Percentiles rank a stretch among this genome's conserved stretches.
phyloP scores from a whole-genome alignment of 176 grass and related monocot genomes.

The Metroxylon sagu region DNA sequence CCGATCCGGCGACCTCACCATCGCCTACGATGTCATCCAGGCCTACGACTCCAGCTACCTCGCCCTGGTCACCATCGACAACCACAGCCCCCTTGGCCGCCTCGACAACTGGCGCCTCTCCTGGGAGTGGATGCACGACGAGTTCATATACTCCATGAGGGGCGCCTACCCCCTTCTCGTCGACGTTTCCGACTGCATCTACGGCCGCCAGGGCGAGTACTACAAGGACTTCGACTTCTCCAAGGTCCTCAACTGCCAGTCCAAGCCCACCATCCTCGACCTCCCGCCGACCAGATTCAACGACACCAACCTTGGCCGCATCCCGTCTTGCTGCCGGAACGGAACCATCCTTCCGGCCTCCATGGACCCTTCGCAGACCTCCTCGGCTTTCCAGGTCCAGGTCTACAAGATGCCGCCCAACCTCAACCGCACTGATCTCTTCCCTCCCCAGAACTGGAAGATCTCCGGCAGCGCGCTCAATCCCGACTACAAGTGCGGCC shows the following conservation, averaged over 20 bases:
- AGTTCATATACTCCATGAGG: slow-evolving; percentile 78
- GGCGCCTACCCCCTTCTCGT: slow-evolving; percentile 46
- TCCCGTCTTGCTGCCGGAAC: slow-evolving; percentile 76
- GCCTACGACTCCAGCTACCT: slow-evolving; percentile 60
- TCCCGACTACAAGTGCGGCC: slow-evolving; percentile 58
- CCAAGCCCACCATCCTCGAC: slow-evolving; percentile 55
- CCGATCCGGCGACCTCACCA: slow-evolving; percentile 64
- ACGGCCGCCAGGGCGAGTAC: slow-evolving; percentile 43
- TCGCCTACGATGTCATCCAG: slow-evolving; percentile 76
- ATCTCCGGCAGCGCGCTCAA: slow-evolving; percentile 57
- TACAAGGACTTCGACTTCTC: slow-evolving; percentile 66
- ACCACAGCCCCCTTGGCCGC: slow-evolving; percentile 69
- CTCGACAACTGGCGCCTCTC: slow-evolving; percentile 81
- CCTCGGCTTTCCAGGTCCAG: slow-evolving; percentile 90
- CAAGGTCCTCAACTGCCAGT: slow-evolving; percentile 72
- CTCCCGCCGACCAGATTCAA: slow-evolving; percentile 65
- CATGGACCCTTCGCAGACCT: slow-evolving; percentile 72
- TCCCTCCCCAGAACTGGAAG: slow-evolving; percentile 60
- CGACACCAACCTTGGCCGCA: slow-evolving; percentile 54
- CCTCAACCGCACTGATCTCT: slow-evolving; percentile 62
- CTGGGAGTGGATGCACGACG: slow-evolving; percentile 67
- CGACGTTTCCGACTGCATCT: slow-evolving; percentile 59
- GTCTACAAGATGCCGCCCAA: slow-evolving; percentile 94
- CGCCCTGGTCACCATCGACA: slow-evolving; percentile 73
- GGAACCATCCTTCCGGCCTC: slow-evolving; percentile 75